Evolutionary conservation across 768 basidiomycete genomes (phyloP).

Genomic region (Exidia glandulosa): DNA sequence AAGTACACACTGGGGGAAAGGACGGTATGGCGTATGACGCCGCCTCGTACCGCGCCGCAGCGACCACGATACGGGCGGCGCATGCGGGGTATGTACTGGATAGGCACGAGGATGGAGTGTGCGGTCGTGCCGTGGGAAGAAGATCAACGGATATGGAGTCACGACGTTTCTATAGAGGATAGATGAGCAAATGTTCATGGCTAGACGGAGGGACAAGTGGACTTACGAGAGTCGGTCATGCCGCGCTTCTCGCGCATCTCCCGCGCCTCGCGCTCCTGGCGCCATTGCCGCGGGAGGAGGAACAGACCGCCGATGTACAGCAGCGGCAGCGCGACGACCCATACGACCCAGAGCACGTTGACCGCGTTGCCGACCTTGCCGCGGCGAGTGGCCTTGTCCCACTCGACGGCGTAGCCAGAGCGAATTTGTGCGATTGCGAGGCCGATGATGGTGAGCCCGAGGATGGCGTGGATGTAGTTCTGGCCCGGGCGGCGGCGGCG

Average conservation of each 20-base stretch:
- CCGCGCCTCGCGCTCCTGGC: slow-evolving; percentile 22
- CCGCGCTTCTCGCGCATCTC: neutral
- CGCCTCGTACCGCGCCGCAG: no score
- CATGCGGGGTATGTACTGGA: no score
- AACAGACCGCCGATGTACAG: slow-evolving; percentile 33
- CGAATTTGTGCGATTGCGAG: slow-evolving; percentile 41
- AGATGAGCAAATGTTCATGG: neutral
- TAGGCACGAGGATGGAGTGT: no score
- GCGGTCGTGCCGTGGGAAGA: no score
- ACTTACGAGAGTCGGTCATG: neutral
- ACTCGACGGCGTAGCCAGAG: slow-evolving; percentile 37
- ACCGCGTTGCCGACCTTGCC: slow-evolving; percentile 22
- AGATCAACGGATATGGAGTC: neutral
- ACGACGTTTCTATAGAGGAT: neutral
- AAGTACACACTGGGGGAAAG: no score
- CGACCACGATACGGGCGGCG: no score
- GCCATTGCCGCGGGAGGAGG: slow-evolving; percentile 31
- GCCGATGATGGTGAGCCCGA: slow-evolving; percentile 40
- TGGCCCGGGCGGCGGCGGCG: slow-evolving; percentile 31
- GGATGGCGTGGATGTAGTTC: slow-evolving; percentile 47
- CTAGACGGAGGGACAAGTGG: neutral
- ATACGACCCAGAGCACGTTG: slow-evolving; percentile 34
- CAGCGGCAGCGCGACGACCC: slow-evolving; percentile 29
- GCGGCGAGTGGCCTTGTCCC: slow-evolving; percentile 35
- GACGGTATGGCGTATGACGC: no score